Base-by-base conservation (phyloP, 345 rosid genomes). In the Sisymbrium altissimum region DNA sequence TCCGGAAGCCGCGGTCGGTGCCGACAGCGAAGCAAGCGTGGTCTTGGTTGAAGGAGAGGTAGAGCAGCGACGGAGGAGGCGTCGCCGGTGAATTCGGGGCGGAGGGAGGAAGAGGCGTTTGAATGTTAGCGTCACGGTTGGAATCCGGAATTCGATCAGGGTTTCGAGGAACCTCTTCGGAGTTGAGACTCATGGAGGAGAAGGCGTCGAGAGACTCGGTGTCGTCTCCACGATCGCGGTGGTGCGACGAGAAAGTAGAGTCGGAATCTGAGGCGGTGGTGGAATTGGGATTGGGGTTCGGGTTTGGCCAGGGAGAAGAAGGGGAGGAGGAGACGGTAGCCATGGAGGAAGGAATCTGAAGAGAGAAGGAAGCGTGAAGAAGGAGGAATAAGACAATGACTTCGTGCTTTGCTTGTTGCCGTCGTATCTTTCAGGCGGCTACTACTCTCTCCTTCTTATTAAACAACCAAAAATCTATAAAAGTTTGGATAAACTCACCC, bases 1-100 rank as follows among this genome's bases (percentile, higher is more conserved):
- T 89, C 56, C 89, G 89, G 81, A 96, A 96, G 35, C 99, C 99
- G n/a, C 84, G 88, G 76, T 85, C 88, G n/a, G 90, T 90, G 5
- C 93, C 98, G 0, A 86, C 87, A 0, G 98, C 96, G 80, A 95
- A 95, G 75, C 99, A 95, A 11, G 92, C 86, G 2, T 81, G 81
- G 78, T 96, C 99, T 66, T 96, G 98, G 66, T 96, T 96, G 71
- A 89, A 96, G 46, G 93, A 89, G 68, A 90, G 74, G 59, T 92
- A 87, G 39, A 90, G 95, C 21, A 92, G 82, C 6, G 83, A 68
- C 0, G 76, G 72, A 8, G 70, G 77, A 21, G 78, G 29, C 19
- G 52, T 72, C 43, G 52, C 54, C 56, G 76, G 78, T 21, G 73
- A 48, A 13, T 21, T 58, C 18, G 70, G 79, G 60, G 32, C 18